phyloP scores from a whole-genome alignment of 306 rosid species.

The Vigna trinervia region DNA sequence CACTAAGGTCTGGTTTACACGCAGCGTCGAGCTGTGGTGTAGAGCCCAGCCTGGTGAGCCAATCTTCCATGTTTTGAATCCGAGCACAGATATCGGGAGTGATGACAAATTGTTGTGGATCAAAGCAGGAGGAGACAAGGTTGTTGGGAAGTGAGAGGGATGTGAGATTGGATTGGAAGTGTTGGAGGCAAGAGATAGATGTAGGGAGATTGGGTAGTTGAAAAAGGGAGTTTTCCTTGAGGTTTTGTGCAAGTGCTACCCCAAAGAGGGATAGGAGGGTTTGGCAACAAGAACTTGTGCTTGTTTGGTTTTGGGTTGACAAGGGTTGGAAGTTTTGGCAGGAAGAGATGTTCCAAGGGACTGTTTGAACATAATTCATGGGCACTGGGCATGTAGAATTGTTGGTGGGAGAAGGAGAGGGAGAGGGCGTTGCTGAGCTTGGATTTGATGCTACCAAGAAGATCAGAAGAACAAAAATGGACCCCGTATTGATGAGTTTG shows the following conservation, averaged over 20 bases:
- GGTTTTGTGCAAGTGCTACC: constrained; percentile 63
- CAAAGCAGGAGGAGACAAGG: constrained; percentile 61
- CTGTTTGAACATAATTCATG: constrained; percentile 59
- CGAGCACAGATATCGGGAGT: constrained; percentile 60
- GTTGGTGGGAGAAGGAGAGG: constrained; percentile 40
- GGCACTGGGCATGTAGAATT: constrained; percentile 66
- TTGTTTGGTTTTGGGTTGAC: constrained; percentile 27
- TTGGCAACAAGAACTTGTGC: constrained; percentile 59
- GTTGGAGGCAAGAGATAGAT: constrained; percentile 66
- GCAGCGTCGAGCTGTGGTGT: constrained; percentile 51
- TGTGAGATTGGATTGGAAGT: constrained; percentile 66
- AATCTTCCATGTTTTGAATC: constrained; percentile 59
- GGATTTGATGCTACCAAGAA: constrained; percentile 22
- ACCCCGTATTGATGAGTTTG: constrained; percentile 26
- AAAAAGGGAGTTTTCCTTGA: constrained; percentile 63
- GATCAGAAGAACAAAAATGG: constrained; percentile 38
- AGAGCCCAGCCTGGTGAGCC: constrained; percentile 60
- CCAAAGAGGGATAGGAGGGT: constrained; percentile 65
- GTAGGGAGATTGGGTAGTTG: constrained; percentile 55
- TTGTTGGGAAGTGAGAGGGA: constrained; percentile 56
- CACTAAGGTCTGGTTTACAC: constrained; percentile 66
- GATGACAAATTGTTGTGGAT: constrained; percentile 71
- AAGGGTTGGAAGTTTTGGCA: constrained; percentile 58
- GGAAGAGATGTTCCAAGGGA: constrained; percentile 67
- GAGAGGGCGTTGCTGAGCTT: constrained; percentile 44